phyloP scores from a whole-genome alignment of 1,284 basidiomycete species.

The Rhodotorula sp. region DNA sequence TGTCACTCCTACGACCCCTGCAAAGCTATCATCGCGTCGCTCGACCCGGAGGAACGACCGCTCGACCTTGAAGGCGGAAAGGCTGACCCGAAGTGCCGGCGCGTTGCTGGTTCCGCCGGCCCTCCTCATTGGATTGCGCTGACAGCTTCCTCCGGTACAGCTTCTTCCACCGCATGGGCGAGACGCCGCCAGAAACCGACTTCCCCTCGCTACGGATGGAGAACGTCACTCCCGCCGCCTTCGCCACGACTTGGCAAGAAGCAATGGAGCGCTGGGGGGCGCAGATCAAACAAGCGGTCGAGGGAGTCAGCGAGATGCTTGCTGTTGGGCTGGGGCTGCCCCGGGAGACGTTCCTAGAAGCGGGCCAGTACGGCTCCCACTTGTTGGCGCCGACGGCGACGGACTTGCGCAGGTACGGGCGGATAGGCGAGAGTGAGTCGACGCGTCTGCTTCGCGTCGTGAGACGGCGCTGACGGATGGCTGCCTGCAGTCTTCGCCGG shows the following conservation, averaged over 20 bases:
- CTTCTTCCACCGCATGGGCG: constrained; percentile 86
- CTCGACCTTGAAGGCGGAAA: constrained; percentile 65
- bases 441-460: too few species aligned
- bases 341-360: constrained; percentile 65
- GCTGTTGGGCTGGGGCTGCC: constrained; percentile 75
- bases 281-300: constrained; percentile 79
- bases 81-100: constrained; percentile 84
- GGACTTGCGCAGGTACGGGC: constrained; percentile 72
- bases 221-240: constrained; percentile 69
- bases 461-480: constrained; percentile 55
- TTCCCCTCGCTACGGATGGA: constrained; percentile 69
- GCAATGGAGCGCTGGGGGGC: constrained; percentile 78
- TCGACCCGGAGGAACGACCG: constrained; percentile 74
- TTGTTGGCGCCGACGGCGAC: constrained; percentile 87
- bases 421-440: constrained; percentile 54
- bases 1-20: constrained; percentile 63
- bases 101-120: too few species aligned
- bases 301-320: constrained; percentile 71
- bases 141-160: constrained; percentile 31
- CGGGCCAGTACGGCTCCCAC: constrained; percentile 72
- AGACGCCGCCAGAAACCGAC: constrained; percentile 67
- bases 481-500: constrained; percentile 65
- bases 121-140: too few species aligned
- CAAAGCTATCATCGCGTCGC: constrained; percentile 64
- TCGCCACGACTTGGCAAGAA: constrained; percentile 63